Evolutionary conservation across 805 yeast species (phyloP), one percentile per base, ranked within the genome.

Genomic region (Candida patagonica): DNA sequence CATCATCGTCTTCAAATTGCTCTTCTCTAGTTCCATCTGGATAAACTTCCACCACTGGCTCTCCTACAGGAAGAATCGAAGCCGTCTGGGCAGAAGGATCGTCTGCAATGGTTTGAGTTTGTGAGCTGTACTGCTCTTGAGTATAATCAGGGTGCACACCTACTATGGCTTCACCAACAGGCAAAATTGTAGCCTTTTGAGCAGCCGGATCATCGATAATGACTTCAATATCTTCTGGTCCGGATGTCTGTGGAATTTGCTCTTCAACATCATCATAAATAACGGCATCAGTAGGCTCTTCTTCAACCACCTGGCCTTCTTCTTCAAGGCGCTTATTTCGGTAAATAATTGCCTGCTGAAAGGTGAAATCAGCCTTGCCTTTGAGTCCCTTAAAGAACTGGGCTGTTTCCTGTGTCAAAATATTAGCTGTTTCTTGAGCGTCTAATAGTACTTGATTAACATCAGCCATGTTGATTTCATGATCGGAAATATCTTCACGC

Each of bases 391-490:
- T 49, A 12, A 53, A 30, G 42, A 61, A 63, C 35, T 69, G 71
- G 10, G 63, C 69, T 41, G 68, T 66, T 44, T 70, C 76, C 25
- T 61, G 53, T 19, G 60, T 50, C 37, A 70, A 50, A 30, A 61
- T 60, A 38, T 58, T 58, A 37, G 70, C 59, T 43, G 70, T 72
- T 50, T 67, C 69, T 43, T 66, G 65, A 17, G 68, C 61, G 35
- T 65, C 65, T 15, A 54, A 52, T 38, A 69, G 52, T 45, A 64
- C 66, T 29, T 54, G 54, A 34, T 59, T 59, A 26, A 54, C 50
- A 37, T 69, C 63, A 3, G 71, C 73, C 41, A 50, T 45, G 36
- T 66, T 61, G 38, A 57, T 44, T 4, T 50, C 54, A 32, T 51
- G 57, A 32, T 71, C 64, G 40, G 57, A 65, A 30, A 70, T 58